Percentiles rank a stretch among this genome's conserved stretches.
Evolutionary conservation across 768 basidiomycete genomes (phyloP).

Genomic region (Nidularia sp.): DNA sequence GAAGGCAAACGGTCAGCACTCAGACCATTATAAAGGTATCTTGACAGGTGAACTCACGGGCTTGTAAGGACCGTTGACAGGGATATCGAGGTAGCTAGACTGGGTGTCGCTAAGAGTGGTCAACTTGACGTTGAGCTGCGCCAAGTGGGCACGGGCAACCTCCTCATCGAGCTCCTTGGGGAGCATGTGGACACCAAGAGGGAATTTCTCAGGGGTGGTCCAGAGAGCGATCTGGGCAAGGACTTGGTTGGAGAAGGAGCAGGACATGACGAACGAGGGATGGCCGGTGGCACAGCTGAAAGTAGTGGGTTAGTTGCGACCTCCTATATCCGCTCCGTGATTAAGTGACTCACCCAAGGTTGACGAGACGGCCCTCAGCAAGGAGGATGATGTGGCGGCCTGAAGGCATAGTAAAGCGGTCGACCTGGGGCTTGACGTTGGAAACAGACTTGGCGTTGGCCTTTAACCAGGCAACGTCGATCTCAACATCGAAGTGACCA

Average conservation of each 20-base stretch:
- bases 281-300: constrained; percentile 92
- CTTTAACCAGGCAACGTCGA: constrained; percentile 99
- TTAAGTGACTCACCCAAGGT: constrained; percentile 69
- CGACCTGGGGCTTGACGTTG: constrained; percentile 99
- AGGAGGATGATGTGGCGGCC: constrained; percentile 97
- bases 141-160: constrained; percentile 94
- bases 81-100: constrained; percentile 89
- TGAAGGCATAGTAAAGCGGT: constrained; percentile 89
- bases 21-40: background rate
- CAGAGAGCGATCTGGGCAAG: constrained; percentile 98
- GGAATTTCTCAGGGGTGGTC: constrained; percentile 90
- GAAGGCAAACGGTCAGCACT: background rate
- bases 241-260: constrained; percentile 98
- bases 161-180: constrained; percentile 99
- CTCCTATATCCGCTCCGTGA: constrained; percentile 6
- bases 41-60: constrained; percentile 25
- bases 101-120: constrained; percentile 71
- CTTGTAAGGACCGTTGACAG: constrained; percentile 69
- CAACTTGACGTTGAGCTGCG: constrained; percentile 90
- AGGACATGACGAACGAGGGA: constrained; percentile 99
- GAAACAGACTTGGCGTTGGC: constrained; percentile 74
- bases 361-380: constrained; percentile 98
- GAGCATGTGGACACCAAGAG: constrained; percentile 96
- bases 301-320: constrained; percentile 3
- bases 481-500: constrained; percentile 84